phyloP scores from a whole-genome alignment of 2,329 filamentous ascomycete species.

The Nigrospora sphaerica region DNA sequence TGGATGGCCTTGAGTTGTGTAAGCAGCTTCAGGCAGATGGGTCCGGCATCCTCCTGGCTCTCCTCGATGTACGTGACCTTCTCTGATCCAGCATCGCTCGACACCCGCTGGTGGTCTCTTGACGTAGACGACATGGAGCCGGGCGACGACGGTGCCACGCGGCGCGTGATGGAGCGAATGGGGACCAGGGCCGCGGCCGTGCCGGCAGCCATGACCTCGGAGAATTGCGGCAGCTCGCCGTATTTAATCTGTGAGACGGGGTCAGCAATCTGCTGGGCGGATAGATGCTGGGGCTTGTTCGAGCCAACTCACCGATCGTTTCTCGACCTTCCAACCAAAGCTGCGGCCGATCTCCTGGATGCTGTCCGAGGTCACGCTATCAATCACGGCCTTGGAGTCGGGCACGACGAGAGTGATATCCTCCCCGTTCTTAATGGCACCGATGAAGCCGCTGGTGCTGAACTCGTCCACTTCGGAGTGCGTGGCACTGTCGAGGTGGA shows the following conservation, averaged over 20 bases:
- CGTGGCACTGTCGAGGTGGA: conserved; percentile 82
- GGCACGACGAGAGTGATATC: conserved; percentile 74
- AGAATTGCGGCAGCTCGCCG: conserved; percentile 44
- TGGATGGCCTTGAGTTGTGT: conserved; percentile 79
- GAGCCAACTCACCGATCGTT: conserved; percentile 49
- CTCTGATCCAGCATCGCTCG: conserved; percentile 32
- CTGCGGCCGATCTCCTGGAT: conserved; percentile 67
- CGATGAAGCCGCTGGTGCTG: conserved; percentile 89
- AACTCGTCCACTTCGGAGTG: conserved; percentile 91
- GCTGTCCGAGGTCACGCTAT: conserved; percentile 65
- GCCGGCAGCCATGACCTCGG: conserved; percentile 83
- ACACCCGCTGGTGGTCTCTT: conserved; percentile 29
- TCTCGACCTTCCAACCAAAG: conserved; percentile 81
- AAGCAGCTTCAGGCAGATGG: conserved; percentile 65
- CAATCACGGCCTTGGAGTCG: conserved; percentile 80
- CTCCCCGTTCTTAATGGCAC: conserved; percentile 55
- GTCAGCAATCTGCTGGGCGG: background rate
- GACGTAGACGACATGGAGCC: conserved; percentile 29
- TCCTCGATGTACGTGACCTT: conserved; percentile 48
- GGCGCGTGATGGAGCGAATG: conserved; percentile 81
- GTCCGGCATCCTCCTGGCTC: conserved; percentile 61
- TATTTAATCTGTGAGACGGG: conserved; percentile 51
- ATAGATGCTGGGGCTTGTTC: background rate
- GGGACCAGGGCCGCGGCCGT: conserved; percentile 89
- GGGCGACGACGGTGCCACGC: conserved; percentile 28